phyloP scores from a whole-genome alignment of 1,139 yeast species.

The Candida pseudoviswanathii region DNA sequence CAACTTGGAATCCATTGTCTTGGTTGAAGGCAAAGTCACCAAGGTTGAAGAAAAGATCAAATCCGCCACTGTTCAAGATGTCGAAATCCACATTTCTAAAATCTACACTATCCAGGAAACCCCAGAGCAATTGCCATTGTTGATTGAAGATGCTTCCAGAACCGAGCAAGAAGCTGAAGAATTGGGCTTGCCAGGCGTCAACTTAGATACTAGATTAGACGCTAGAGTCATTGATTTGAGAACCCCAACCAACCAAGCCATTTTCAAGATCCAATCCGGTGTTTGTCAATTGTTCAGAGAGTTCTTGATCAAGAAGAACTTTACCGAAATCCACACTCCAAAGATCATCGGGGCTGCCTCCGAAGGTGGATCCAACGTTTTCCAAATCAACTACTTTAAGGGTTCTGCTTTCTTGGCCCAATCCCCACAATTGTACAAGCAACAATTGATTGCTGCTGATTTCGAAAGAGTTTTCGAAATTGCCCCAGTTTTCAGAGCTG shows the following conservation, averaged over 20 bases:
- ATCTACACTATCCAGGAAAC: conserved; percentile 81
- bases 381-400: conserved; percentile 90
- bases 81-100: conserved; percentile 77
- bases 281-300: conserved; percentile 89
- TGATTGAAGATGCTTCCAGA: conserved; percentile 95
- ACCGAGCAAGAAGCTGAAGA: conserved; percentile 95
- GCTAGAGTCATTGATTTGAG: conserved; percentile 94
- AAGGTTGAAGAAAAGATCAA: conserved; percentile 87
- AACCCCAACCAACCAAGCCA: conserved; percentile 96
- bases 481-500: conserved; percentile 98
- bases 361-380: conserved; percentile 97
- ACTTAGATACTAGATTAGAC: conserved; percentile 94
- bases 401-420: conserved; percentile 93
- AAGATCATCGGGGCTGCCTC: conserved; percentile 93
- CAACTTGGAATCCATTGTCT: conserved; percentile 86
- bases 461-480: conserved; percentile 94
- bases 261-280: conserved; percentile 90
- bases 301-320: conserved; percentile 65
- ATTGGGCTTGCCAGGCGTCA: conserved; percentile 88
- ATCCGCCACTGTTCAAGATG: conserved; percentile 89
- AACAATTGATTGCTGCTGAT: conserved; percentile 96
- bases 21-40: conserved; percentile 81
- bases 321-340: conserved; percentile 94
- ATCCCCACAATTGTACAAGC: conserved; percentile 97
- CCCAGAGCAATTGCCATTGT: conserved; percentile 89